A percentile compares a stretch with the other conserved stretches of the same genome.
Conservation (phyloP, 164 flowering plant genomes). For the Brasenia schreberi region DNA sequence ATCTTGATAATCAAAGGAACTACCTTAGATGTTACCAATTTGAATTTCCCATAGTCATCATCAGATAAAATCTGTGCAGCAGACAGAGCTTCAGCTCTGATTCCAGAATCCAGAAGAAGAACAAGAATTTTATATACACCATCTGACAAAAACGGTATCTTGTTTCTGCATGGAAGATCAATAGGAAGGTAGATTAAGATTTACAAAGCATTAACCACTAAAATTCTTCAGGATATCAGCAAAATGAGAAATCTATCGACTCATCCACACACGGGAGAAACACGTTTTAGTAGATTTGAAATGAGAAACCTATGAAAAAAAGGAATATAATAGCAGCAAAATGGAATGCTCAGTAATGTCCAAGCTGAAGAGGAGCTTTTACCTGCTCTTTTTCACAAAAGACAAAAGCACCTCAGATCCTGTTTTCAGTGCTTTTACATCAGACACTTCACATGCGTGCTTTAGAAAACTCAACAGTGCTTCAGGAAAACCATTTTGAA, state of each 20-base stretch:
- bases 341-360: no score
- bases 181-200: neutral
- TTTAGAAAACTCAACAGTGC: slow-evolving; percentile 36
- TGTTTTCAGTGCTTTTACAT: slow-evolving; percentile 30
- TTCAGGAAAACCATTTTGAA: slow-evolving; percentile 28
- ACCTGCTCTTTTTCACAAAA: slow-evolving; percentile 44
- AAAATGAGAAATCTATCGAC: neutral
- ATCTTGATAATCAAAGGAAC: slow-evolving; percentile 29
- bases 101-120: slow-evolving; percentile 41
- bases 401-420: slow-evolving; percentile 38
- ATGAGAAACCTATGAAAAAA: no score
- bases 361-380: slow-evolving; percentile 4
- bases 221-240: neutral
- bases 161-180: slow-evolving; percentile 25
- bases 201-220: neutral
- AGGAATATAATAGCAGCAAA: no score
- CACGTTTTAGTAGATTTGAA: no score
- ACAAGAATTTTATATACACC: slow-evolving; percentile 35
- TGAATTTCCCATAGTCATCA: slow-evolving; percentile 14
- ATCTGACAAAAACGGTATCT: slow-evolving; percentile 18
- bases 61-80: slow-evolving; percentile 37
- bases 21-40: slow-evolving; percentile 37
- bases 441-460: slow-evolving; percentile 30
- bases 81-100: slow-evolving; percentile 35
- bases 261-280: no score